phyloP scores from a whole-genome alignment of 148 eudicot genomes.

The Agrostemma githago region DNA sequence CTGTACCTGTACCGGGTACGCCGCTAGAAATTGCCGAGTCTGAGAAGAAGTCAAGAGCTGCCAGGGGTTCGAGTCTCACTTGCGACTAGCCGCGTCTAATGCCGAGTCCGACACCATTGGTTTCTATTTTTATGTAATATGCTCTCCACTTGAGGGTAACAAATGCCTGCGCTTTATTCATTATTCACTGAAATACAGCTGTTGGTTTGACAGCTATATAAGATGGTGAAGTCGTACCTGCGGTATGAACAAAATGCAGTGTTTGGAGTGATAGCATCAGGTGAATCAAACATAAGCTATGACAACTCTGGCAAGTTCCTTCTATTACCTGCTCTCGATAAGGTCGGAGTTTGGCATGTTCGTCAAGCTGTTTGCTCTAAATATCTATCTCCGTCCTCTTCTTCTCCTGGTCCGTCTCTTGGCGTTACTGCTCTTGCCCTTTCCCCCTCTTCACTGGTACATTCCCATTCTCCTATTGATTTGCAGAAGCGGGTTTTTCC shows the following conservation, averaged over 20 bases:
- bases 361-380: slow-evolving; percentile 65
- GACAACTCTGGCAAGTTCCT: slow-evolving; percentile 74
- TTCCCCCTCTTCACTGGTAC: slow-evolving; percentile 58
- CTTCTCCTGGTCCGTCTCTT: slow-evolving; percentile 63
- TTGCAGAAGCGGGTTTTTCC: background rate
- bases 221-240: slow-evolving; percentile 86
- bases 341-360: slow-evolving; percentile 78
- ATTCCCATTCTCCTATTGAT: too few species aligned
- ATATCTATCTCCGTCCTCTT: slow-evolving; percentile 50
- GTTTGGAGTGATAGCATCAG: slow-evolving; percentile 80
- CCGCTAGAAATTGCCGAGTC: too few species aligned
- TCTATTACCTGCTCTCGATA: slow-evolving; percentile 75
- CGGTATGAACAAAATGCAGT: slow-evolving; percentile 70
- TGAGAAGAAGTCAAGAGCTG: too few species aligned
- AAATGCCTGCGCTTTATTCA: too few species aligned
- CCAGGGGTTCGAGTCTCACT: too few species aligned
- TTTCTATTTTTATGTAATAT: too few species aligned
- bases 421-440: slow-evolving; percentile 71
- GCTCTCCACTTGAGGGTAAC: too few species aligned
- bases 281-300: slow-evolving; percentile 64
- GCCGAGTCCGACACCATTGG: too few species aligned
- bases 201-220: background rate
- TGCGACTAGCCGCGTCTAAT: too few species aligned
- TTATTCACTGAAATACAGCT: too few species aligned
- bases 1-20: too few species aligned